Percentiles rank a stretch among this genome's conserved stretches.
phyloP scores from a whole-genome alignment of 129 eudicot genomes.

The Dittrichia graveolens region DNA sequence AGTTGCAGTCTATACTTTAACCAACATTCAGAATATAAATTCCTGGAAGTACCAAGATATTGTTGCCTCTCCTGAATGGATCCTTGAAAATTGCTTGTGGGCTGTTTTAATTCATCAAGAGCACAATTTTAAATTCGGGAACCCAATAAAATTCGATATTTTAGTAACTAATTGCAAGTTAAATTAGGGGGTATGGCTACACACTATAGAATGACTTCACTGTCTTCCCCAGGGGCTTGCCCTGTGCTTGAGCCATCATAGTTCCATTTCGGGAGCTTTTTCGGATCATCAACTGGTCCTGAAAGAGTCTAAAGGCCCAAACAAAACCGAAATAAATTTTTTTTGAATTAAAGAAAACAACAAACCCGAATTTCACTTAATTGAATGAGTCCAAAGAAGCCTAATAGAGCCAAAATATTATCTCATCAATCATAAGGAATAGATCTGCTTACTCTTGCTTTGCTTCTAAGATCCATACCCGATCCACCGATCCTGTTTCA shows the following conservation, averaged over 20 bases:
- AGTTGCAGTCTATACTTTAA: neutral
- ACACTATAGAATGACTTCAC: slow-evolving; percentile 92
- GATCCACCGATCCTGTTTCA: slow-evolving; percentile 87
- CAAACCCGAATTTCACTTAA: neutral
- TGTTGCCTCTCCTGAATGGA: slow-evolving; percentile 93
- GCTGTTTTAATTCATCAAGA: slow-evolving; percentile 46
- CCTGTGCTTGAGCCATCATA: slow-evolving; percentile 92
- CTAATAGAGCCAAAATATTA: neutral
- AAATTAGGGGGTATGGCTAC: slow-evolving; percentile 9
- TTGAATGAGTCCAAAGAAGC: neutral
- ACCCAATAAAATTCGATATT: neutral
- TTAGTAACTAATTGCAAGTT: neutral
- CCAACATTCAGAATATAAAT: neutral
- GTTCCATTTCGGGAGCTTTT: slow-evolving; percentile 89
- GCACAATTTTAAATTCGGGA: neutral
- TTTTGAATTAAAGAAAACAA: neutral
- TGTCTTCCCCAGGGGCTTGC: slow-evolving; percentile 93
- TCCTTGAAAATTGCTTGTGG: slow-evolving; percentile 97
- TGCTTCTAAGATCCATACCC: slow-evolving; percentile 86
- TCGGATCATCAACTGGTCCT: slow-evolving; percentile 61
- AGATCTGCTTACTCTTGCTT: slow-evolving; percentile 71
- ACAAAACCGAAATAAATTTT: neutral
- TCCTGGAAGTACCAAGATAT: slow-evolving; percentile 60
- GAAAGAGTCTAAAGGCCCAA: slow-evolving; percentile 57
- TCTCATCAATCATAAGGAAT: neutral